phyloP scores from a whole-genome alignment of 805 yeast species.

The Myxozyma lipomycoides region DNA sequence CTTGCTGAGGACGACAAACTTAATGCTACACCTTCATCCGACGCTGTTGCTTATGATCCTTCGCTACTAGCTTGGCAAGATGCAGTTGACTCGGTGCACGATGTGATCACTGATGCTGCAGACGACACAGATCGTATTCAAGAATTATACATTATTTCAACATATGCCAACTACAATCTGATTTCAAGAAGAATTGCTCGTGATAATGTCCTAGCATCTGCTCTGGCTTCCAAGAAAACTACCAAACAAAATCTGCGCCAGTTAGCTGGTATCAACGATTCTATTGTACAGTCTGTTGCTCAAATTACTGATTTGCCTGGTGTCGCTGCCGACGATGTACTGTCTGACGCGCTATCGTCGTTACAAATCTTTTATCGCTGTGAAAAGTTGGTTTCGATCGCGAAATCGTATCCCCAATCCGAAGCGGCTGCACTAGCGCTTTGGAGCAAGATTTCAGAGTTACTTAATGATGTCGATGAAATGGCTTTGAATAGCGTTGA shows the following conservation, averaged over 20 bases:
- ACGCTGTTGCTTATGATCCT: conserved; percentile 46
- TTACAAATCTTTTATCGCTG: conserved; percentile 48
- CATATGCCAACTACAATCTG: conserved; percentile 68
- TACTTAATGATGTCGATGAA: conserved; percentile 20
- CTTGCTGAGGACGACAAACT: conserved; percentile 25
- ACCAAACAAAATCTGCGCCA: conserved; percentile 29
- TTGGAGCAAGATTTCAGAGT: conserved; percentile 23
- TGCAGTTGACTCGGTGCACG: conserved; percentile 56
- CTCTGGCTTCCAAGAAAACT: conserved; percentile 10
- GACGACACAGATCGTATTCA: conserved; percentile 46
- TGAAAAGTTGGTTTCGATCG: conserved; percentile 26
- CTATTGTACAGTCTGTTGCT: conserved; percentile 50
- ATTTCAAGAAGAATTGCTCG: conserved; percentile 67
- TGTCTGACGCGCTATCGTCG: conserved; percentile 51
- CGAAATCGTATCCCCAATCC: conserved; percentile 9
- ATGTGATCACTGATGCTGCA: conserved; percentile 41
- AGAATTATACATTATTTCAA: conserved; percentile 69
- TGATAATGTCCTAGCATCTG: conserved; percentile 42
- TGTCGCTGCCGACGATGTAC: conserved; percentile 77
- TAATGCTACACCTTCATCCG: not conserved
- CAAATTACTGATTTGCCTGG: conserved; percentile 83
- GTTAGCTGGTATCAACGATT: conserved; percentile 47
- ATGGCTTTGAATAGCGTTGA: conserved; percentile 12
- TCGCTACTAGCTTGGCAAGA: conserved; percentile 66
- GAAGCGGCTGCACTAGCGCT: conserved; percentile 22